Evolutionary conservation across 73 alveolate species (phyloP), one percentile per base, ranked within the genome.

Genomic region (Paramecium caudatum): DNA sequence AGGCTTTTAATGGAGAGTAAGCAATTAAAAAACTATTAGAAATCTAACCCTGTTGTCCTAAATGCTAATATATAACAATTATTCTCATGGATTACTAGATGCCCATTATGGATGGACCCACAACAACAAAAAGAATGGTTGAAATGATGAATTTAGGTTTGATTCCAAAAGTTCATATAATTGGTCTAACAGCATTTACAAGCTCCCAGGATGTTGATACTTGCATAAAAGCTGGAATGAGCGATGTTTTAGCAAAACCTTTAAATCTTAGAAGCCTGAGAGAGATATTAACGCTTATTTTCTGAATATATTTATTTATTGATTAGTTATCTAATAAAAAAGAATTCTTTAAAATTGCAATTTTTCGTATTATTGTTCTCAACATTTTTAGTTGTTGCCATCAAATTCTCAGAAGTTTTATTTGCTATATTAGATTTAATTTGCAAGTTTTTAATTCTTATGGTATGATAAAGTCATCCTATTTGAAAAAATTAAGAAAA

Each of bases 91-190:
- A 86, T 41, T 86, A 81, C 27, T 16, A 86, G 9, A 86, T 86
- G 93, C 93, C 93, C 21, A 63, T 86, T 41, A 86, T 86, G 93
- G 55, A 86, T 63, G 93, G 93, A 17, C 41, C 68, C 49, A 34
- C 39, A 13, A 43, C 90, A 7, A 78, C 93, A 1, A 86, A 13
- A 10, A 23, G 46, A 43, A 21, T 86, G 17, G 46, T 33, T 17
- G 48, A 23, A 27, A 19, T 86, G 80, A 86, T 86, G 93, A 50
- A 63, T 9, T 41, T 41, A 13, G 47, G 65, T 19, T 30, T 63
- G 43, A 48, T 86, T 17, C 93, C 87, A 34, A 41, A 70, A 3
- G 65, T 86, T 13, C 93, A 80, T 25, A 86, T 86, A 2, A 86
- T 86, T 17, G 93, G 90, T 37, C 46, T 86, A 25, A 86, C 93